Percentiles rank a stretch among this genome's conserved stretches.
Evolutionary conservation across 2,329 filamentous ascomycete species (phyloP).

Genomic region (Botrytis porri): DNA sequence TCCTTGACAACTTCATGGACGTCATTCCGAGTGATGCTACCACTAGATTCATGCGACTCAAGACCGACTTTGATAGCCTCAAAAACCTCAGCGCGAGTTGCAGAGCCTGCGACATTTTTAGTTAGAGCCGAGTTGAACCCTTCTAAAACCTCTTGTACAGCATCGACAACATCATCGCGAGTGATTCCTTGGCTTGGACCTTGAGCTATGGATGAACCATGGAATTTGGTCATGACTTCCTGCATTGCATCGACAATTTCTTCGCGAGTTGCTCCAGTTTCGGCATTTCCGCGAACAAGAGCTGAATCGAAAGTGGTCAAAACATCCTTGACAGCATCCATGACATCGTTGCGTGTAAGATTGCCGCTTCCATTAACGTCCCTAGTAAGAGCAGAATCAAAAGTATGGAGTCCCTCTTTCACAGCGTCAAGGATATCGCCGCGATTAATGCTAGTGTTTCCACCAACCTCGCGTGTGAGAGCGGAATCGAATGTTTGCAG

Average conservation of each 20-base stretch:
- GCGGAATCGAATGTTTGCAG: conserved; percentile 37
- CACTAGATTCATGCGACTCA: conserved; percentile 65
- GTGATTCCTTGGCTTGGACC: conserved; percentile 71
- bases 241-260: conserved; percentile 55
- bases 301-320: conserved; percentile 54
- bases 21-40: conserved; percentile 69
- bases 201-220: conserved; percentile 77
- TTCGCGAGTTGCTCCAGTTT: conserved; percentile 11
- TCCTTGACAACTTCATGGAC: conserved; percentile 78
- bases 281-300: conserved; percentile 54
- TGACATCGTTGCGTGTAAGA: conserved; percentile 75
- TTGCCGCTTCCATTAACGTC: conserved; percentile 42
- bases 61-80: conserved; percentile 79
- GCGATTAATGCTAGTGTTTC: conserved; percentile 58
- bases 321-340: conserved; percentile 77
- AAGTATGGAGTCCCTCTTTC: conserved; percentile 63
- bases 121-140: conserved; percentile 23
- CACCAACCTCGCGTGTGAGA: conserved; percentile 16
- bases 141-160: conserved; percentile 41
- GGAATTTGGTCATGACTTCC: conserved; percentile 86
- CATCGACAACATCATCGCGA: conserved; percentile 55
- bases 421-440: conserved; percentile 87
- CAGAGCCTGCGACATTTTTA: conserved; percentile 50
- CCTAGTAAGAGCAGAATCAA: conserved; percentile 49
- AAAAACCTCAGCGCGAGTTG: conserved; percentile 81